These are phyloP conservation scores for Clarireedia sp. DNA, from an alignment of 2,329 filamentous ascomycete species.

Conservation along the genomic window DNA sequence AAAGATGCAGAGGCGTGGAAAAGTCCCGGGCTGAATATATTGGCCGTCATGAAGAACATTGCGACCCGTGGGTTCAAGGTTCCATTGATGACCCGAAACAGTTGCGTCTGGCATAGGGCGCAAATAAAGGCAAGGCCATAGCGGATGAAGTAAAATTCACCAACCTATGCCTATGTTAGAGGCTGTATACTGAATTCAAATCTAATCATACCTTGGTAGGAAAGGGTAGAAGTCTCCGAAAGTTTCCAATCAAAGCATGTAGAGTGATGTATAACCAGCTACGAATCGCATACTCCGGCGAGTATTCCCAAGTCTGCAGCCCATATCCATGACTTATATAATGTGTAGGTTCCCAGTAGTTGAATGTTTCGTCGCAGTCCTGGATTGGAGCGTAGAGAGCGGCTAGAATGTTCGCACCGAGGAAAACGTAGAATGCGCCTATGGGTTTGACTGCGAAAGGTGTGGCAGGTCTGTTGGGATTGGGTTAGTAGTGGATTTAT, in stretches of 20 bases:
- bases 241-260: conserved; percentile 64
- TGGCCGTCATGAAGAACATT: conserved; percentile 71
- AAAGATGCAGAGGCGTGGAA: conserved; percentile 85
- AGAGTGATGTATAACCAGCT: conserved; percentile 87
- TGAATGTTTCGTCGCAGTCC: conserved; percentile 98
- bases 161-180: conserved; percentile 34
- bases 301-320: conserved; percentile 98
- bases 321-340: conserved; percentile 90
- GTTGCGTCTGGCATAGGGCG: conserved; percentile 70
- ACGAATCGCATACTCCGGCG: conserved; percentile 85
- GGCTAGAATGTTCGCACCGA: conserved; percentile 64
- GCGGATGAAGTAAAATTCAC: conserved; percentile 84
- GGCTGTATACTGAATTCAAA: not conserved
- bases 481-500: not conserved
- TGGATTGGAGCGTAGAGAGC: conserved; percentile 85
- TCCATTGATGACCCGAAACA: conserved; percentile 70
- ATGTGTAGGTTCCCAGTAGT: conserved; percentile 97
- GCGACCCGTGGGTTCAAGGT: conserved; percentile 78
- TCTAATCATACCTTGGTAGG: conserved; percentile 44
- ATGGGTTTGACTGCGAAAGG: conserved; percentile 63
- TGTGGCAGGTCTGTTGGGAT: conserved; percentile 33
- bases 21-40: conserved; percentile 78
- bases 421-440: conserved; percentile 72
- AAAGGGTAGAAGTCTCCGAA: conserved; percentile 56
- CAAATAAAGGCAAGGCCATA: conserved; percentile 67